A percentile compares a stretch with the other conserved stretches of the same genome.
Conservation (phyloP, 768 basidiomycete species). For the Hericium rajendrae region DNA sequence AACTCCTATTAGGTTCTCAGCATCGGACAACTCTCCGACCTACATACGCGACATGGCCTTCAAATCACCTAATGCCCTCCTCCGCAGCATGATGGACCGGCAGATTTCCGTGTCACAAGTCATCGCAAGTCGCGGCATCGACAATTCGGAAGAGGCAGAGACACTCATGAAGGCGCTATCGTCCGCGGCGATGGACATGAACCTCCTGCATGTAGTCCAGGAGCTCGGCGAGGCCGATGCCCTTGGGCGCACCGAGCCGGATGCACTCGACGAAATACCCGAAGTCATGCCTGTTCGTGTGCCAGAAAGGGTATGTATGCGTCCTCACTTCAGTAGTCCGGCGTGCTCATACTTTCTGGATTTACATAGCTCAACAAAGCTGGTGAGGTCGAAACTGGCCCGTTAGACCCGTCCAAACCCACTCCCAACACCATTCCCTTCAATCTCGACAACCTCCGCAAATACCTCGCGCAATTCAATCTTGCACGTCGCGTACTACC, state of each 20-base stretch:
- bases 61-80: conserved; percentile 17
- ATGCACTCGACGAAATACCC: conserved; percentile 37
- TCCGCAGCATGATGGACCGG: conserved; percentile 32
- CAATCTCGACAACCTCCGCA: conserved; percentile 63
- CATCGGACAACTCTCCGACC: conserved; percentile 16
- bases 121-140: conserved; percentile 47
- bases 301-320: conserved; percentile 27
- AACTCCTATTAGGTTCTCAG: conserved; percentile 26
- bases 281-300: conserved; percentile 49
- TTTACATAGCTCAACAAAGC: neutral
- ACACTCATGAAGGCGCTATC: conserved; percentile 48
- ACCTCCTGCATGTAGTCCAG: conserved; percentile 37
- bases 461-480: conserved; percentile 53
- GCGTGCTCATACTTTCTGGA: conserved; percentile 1
- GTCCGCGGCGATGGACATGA: conserved; percentile 47
- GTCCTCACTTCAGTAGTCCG: neutral
- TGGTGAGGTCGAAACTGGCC: neutral
- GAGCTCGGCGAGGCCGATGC: conserved; percentile 49
- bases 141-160: conserved; percentile 44
- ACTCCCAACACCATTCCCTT: conserved; percentile 41
- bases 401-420: too few relatives aligned
- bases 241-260: conserved; percentile 34
- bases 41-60: conserved; percentile 3
- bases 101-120: conserved; percentile 41
- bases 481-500: conserved; percentile 55